Evolutionary conservation across 768 basidiomycete species (phyloP).

Genomic region (Podaxis sp.): DNA sequence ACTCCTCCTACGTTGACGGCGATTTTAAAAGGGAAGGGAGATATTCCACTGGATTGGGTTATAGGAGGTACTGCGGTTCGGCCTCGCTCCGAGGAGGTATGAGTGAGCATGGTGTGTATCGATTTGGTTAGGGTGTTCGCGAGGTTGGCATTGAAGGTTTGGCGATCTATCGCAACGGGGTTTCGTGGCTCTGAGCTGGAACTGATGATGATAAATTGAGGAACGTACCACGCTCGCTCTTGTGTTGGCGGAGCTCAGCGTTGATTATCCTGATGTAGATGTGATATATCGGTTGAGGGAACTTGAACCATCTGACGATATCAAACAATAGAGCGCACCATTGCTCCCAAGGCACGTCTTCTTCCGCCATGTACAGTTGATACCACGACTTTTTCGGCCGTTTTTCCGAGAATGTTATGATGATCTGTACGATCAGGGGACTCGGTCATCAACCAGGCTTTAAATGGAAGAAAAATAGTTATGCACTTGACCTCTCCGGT

Average conservation of each 20-base stretch:
- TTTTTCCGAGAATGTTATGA: conserved; percentile 76
- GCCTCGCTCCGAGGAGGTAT: conserved; percentile 79
- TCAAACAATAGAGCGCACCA: conserved; percentile 45
- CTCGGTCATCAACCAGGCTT: neutral
- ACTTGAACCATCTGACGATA: neutral
- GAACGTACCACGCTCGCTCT: conserved; percentile 54
- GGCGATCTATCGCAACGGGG: conserved; percentile 31
- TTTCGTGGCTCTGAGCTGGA: neutral
- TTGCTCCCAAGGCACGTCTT: conserved; percentile 87
- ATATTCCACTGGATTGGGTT: conserved; percentile 72
- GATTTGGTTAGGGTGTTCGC: conserved; percentile 63
- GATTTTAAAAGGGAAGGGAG: conserved; percentile 79
- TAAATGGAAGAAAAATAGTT: neutral
- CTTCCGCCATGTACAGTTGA: conserved; percentile 66
- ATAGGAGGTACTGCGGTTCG: conserved; percentile 76
- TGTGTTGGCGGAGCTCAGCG: conserved; percentile 75
- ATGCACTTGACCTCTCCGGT: conserved; percentile 70
- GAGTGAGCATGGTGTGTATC: conserved; percentile 67
- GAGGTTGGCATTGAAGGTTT: conserved; percentile 58
- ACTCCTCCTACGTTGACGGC: conserved; percentile 65
- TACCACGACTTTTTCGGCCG: conserved; percentile 81
- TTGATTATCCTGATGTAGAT: conserved; percentile 63
- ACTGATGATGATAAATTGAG: neutral
- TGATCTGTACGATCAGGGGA: conserved; percentile 43
- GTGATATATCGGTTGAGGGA: neutral